Conservation (phyloP, 2,329 filamentous ascomycete species). For the Calonectria henricotiae region DNA sequence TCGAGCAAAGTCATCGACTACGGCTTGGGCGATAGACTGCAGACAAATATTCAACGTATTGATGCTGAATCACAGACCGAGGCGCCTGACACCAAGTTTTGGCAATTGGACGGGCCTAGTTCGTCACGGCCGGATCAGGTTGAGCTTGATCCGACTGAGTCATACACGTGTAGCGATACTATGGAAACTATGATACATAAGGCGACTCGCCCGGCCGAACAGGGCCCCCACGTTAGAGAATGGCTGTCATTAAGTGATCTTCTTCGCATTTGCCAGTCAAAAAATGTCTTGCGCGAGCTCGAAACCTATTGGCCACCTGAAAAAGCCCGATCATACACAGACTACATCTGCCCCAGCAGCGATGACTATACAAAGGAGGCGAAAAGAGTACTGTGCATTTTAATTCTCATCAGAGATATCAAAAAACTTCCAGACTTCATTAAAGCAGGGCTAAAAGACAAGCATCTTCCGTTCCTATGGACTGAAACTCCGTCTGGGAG, state of each 20-base stretch:
- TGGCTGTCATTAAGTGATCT: constrained; percentile 16
- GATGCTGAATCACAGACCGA: too few species aligned
- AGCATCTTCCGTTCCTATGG: constrained; percentile 23
- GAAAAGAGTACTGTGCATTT: constrained; percentile 17
- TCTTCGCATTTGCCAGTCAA: background rate
- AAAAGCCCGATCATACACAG: background rate
- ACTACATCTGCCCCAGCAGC: background rate
- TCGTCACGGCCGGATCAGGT: too few species aligned
- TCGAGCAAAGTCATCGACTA: too few species aligned
- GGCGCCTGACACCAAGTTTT: too few species aligned
- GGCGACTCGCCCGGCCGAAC: background rate
- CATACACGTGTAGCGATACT: background rate
- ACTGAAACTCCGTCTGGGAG: background rate
- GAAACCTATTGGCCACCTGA: background rate
- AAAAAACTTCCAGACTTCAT: background rate
- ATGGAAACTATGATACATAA: constrained; percentile 1
- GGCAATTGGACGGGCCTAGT: too few species aligned
- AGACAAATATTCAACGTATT: too few species aligned
- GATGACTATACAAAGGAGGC: background rate
- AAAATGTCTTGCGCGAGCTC: background rate
- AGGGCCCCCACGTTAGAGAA: background rate
- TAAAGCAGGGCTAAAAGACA: background rate
- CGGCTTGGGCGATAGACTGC: too few species aligned
- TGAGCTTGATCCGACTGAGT: background rate
- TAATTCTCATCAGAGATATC: background rate